Conservation (phyloP, 768 basidiomycete species). For the Lanmaoa rubissima region DNA sequence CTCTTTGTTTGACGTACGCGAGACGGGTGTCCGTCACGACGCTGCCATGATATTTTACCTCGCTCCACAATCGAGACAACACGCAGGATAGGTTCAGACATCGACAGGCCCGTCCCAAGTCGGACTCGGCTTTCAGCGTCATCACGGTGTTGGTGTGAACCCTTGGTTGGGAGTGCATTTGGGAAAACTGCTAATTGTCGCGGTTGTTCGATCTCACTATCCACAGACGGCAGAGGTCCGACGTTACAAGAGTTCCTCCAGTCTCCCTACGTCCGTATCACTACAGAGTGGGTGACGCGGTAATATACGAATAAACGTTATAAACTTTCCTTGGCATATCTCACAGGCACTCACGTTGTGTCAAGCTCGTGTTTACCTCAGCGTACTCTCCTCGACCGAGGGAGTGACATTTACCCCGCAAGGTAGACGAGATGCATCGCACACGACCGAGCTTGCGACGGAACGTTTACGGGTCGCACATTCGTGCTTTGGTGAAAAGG, state of each 20-base stretch:
- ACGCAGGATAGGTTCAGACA: constrained; percentile 19
- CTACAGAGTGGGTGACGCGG: too few relatives aligned
- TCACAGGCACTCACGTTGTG: constrained; percentile 27
- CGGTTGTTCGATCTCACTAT: too few relatives aligned
- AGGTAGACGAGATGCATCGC: constrained; percentile 60
- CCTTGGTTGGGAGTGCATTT: too few relatives aligned
- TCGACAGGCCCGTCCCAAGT: not conserved
- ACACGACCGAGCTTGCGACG: constrained; percentile 51
- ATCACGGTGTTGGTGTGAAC: too few relatives aligned
- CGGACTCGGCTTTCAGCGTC: too few relatives aligned
- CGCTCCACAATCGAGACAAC: constrained; percentile 43
- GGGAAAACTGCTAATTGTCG: too few relatives aligned
- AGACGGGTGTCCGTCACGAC: constrained; percentile 43
- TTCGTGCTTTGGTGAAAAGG: constrained; percentile 37
- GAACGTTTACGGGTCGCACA: constrained; percentile 65
- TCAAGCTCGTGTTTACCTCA: constrained; percentile 60
- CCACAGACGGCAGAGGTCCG: too few relatives aligned
- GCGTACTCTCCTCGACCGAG: not conserved
- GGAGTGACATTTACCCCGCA: constrained; percentile 1
- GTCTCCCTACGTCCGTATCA: too few relatives aligned
- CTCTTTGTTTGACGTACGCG: constrained; percentile 36
- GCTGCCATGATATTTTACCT: constrained; percentile 46
- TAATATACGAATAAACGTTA: too few relatives aligned
- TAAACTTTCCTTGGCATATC: too few relatives aligned
- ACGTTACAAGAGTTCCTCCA: too few relatives aligned